phyloP scores from a whole-genome alignment of 148 eudicot genomes.

The Limonium bicolor region DNA sequence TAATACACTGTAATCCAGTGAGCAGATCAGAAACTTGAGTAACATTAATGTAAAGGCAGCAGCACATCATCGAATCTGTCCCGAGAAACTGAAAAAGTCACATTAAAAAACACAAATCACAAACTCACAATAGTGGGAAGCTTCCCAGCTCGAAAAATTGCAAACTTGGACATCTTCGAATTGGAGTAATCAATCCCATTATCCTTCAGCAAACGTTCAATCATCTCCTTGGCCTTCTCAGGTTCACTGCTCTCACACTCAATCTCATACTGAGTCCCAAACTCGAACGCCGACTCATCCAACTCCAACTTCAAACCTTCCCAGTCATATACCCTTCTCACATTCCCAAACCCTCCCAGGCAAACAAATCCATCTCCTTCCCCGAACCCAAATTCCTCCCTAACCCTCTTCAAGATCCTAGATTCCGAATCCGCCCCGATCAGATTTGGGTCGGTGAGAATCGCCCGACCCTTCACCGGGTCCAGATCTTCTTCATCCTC shows the following conservation, averaged over 20 bases:
- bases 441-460: constrained; percentile 26
- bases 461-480: constrained; percentile 29
- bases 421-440: constrained; percentile 25
- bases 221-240: constrained; percentile 48
- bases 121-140: constrained; percentile 45
- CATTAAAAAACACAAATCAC: background rate
- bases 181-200: constrained; percentile 51
- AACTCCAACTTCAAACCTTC: constrained; percentile 56
- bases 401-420: constrained; percentile 54
- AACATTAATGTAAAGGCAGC: no score
- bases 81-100: background rate
- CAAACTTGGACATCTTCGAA: constrained; percentile 61
- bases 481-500: constrained; percentile 81
- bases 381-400: constrained; percentile 45
- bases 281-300: constrained; percentile 65
- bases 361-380: constrained; percentile 36
- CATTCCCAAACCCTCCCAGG: constrained; percentile 74
- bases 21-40: no score
- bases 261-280: constrained; percentile 69
- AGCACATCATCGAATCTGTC: no score
- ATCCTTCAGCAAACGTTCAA: constrained; percentile 48
- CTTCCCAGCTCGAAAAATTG: constrained; percentile 46
- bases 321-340: constrained; percentile 77
- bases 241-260: constrained; percentile 82
- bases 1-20: no score